These are phyloP conservation scores for Aureobasidium namibiae DNA, from an alignment of 2,329 filamentous ascomycete species.

Conservation along the genomic window DNA sequence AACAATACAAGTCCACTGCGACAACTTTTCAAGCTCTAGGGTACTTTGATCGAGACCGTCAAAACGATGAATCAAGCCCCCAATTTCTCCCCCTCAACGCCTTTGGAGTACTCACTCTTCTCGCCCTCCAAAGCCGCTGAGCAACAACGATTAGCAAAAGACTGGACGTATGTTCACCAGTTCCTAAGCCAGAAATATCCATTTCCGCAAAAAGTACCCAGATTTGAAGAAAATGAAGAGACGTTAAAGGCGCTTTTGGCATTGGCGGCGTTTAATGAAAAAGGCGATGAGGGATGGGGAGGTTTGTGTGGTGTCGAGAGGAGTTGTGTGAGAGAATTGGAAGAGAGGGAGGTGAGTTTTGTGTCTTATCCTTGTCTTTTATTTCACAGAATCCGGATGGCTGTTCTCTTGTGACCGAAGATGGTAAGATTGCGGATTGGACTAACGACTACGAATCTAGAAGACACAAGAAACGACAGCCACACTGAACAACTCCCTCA, in stretches of 20 bases:
- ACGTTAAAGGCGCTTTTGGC: constrained; percentile 69
- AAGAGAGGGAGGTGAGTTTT: constrained; percentile 7
- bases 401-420: background rate
- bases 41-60: too few species aligned
- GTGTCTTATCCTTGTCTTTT: background rate
- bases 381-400: too few species aligned
- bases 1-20: background rate
- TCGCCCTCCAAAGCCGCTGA: constrained; percentile 60
- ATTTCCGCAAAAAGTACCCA: constrained; percentile 52
- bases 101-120: constrained; percentile 38
- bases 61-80: background rate
- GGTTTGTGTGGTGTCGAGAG: constrained; percentile 52
- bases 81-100: constrained; percentile 5
- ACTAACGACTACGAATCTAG: background rate
- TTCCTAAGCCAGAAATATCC: constrained; percentile 68
- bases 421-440: too few species aligned
- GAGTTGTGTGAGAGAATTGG: constrained; percentile 49
- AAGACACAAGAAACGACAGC: background rate
- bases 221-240: constrained; percentile 79
- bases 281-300: constrained; percentile 61
- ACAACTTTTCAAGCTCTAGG: too few species aligned
- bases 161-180: constrained; percentile 80
- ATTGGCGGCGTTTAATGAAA: constrained; percentile 67
- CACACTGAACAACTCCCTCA: background rate
- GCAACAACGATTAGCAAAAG: constrained; percentile 73